These are phyloP conservation scores for Fragilaria crotonensis DNA, from an alignment of 108 stramenopile genomes.

Conservation along the genomic window DNA sequence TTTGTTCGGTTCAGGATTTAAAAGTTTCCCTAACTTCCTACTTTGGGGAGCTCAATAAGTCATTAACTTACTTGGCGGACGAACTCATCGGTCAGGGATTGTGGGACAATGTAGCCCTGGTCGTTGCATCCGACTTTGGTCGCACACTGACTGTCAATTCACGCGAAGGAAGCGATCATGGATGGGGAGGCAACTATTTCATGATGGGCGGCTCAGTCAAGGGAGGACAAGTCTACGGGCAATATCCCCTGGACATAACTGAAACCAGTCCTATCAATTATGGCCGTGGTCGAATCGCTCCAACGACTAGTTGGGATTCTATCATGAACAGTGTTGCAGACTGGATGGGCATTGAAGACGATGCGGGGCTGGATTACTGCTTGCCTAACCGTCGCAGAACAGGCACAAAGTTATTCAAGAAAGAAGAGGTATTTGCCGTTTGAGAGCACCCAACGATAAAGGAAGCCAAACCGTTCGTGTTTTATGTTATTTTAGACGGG, in stretches of 20 bases:
- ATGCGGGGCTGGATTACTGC: constrained; percentile 9
- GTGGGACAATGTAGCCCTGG: constrained; percentile 37
- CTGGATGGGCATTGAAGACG: constrained; percentile 39
- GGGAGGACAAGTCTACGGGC: constrained; percentile 31
- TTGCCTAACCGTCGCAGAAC: constrained; percentile 7
- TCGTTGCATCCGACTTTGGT: constrained; percentile 36
- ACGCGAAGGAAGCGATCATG: too few species aligned
- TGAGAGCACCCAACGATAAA: too few species aligned
- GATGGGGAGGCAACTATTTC: too few species aligned
- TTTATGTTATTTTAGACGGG: too few species aligned
- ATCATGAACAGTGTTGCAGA: constrained; percentile 37
- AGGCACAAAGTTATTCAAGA: background rate
- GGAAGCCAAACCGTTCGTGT: too few species aligned
- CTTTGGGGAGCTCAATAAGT: constrained; percentile 31
- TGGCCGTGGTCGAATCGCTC: constrained; percentile 47
- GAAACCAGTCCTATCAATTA: constrained; percentile 13
- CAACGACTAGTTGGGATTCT: constrained; percentile 38
- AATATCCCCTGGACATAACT: constrained; percentile 20
- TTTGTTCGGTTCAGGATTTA: too few species aligned
- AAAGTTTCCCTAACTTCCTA: too few species aligned
- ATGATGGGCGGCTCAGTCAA: constrained; percentile 33
- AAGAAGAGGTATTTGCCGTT: background rate
- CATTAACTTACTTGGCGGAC: constrained; percentile 30
- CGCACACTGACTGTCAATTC: constrained; percentile 30
- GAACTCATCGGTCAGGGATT: constrained; percentile 37